phyloP scores from a whole-genome alignment of 805 yeast genomes.

The Cyberlindnera mrakii region DNA sequence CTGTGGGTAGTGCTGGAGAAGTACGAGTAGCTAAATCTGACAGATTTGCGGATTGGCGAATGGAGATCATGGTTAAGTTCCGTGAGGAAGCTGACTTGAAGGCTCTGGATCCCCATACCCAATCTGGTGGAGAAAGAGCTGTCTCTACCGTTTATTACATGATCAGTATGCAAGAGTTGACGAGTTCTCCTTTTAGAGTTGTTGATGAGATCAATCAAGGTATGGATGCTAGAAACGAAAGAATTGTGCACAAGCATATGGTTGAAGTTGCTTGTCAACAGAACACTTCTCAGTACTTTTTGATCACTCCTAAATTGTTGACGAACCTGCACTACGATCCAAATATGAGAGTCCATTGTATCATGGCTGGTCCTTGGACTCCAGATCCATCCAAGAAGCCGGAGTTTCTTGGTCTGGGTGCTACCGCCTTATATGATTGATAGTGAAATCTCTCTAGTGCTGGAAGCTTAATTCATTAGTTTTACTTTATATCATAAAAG shows the following conservation, averaged over 20 bases:
- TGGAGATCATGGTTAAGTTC: slow-evolving; percentile 80
- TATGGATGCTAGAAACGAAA: slow-evolving; percentile 92
- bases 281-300: slow-evolving; percentile 71
- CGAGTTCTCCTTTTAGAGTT: slow-evolving; percentile 86
- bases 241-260: slow-evolving; percentile 77
- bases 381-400: slow-evolving; percentile 31
- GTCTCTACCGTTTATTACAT: slow-evolving; percentile 88
- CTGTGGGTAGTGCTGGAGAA: slow-evolving; percentile 85
- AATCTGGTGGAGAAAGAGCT: slow-evolving; percentile 97
- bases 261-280: slow-evolving; percentile 79
- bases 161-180: slow-evolving; percentile 83
- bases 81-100: slow-evolving; percentile 69
- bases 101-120: slow-evolving; percentile 76
- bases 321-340: slow-evolving; percentile 72
- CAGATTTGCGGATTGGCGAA: slow-evolving; percentile 69
- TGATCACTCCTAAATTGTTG: slow-evolving; percentile 87
- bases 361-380: slow-evolving; percentile 52
- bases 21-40: slow-evolving; percentile 50
- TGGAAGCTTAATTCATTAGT: no score
- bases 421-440: slow-evolving; percentile 19
- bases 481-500: no score
- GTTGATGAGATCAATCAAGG: slow-evolving; percentile 99
- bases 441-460: neutral
- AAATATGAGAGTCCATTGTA: slow-evolving; percentile 81
- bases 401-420: slow-evolving; percentile 30